Conservation (phyloP, 305 asterid genomes). For the Euphrasia arctica region DNA sequence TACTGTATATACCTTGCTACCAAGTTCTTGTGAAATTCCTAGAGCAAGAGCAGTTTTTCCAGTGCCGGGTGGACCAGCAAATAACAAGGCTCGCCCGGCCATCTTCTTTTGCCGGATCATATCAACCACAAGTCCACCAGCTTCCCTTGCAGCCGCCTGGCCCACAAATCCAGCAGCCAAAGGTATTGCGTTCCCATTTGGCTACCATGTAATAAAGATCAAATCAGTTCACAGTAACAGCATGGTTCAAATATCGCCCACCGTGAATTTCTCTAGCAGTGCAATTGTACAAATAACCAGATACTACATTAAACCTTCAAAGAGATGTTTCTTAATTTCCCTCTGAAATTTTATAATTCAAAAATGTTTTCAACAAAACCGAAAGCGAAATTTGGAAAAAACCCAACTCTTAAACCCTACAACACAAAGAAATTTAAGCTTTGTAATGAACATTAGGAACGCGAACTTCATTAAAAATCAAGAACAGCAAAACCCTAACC, state of each 20-base stretch:
- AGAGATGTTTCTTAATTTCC: not conserved
- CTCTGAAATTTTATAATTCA: not conserved
- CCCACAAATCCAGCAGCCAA: conserved; percentile 98
- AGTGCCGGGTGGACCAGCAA: conserved; percentile 99
- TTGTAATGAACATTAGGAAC: not conserved
- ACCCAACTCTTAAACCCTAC: no score
- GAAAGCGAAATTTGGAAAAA: no score
- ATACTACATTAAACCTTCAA: conserved; percentile 15
- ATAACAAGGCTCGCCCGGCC: conserved; percentile 89
- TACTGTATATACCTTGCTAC: conserved; percentile 69
- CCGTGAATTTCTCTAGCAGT: not conserved
- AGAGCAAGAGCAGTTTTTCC: conserved; percentile 98
- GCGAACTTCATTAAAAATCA: not conserved
- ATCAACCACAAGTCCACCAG: conserved; percentile 86
- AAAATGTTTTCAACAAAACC: no score
- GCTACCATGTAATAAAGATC: conserved; percentile 35
- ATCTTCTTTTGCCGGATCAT: conserved; percentile 98
- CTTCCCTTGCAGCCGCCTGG: conserved; percentile 93
- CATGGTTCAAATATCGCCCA: not conserved
- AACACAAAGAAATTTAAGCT: no score
- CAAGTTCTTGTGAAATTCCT: conserved; percentile 91
- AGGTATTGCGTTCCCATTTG: conserved; percentile 79
- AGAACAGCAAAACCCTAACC: conserved; percentile 23
- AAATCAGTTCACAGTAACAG: conserved; percentile 14
- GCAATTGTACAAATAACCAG: conserved; percentile 4